These are phyloP conservation scores for Syncephalastrum contaminatum DNA, from an alignment of 371 early-diverging fungal genomes.

Conservation along the genomic window DNA sequence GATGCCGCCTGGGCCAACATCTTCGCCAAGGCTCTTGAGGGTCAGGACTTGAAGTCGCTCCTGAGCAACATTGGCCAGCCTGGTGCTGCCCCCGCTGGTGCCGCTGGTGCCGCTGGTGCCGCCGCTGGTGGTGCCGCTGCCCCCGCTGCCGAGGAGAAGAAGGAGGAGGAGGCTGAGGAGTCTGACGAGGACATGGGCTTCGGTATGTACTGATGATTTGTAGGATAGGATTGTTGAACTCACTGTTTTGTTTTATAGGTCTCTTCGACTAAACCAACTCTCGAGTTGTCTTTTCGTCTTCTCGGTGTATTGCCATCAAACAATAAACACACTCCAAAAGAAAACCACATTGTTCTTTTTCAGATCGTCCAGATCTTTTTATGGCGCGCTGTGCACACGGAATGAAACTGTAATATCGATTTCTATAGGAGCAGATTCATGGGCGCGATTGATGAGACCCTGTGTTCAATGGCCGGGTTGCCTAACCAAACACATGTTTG, in stretches of 20 bases:
- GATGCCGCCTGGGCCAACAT: slow-evolving; percentile 95
- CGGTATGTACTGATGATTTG: slow-evolving; percentile 42
- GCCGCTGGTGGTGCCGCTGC: slow-evolving; percentile 55
- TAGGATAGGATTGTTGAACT: background rate
- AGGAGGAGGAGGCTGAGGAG: slow-evolving; percentile 84
- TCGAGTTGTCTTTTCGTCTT: too few relatives aligned
- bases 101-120: slow-evolving; percentile 58
- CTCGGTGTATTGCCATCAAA: too few relatives aligned
- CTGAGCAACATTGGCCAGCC: slow-evolving; percentile 87
- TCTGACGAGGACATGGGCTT: slow-evolving; percentile 86
- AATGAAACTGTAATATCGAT: too few relatives aligned
- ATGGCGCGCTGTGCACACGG: too few relatives aligned
- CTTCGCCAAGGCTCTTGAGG: slow-evolving; percentile 97
- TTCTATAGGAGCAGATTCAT: too few relatives aligned
- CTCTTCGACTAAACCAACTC: slow-evolving; percentile 75
- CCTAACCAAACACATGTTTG: too few relatives aligned
- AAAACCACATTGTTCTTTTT: too few relatives aligned
- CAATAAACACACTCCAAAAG: too few relatives aligned
- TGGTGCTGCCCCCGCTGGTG: slow-evolving; percentile 43
- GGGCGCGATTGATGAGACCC: too few relatives aligned
- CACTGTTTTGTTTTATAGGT: slow-evolving; percentile 39
- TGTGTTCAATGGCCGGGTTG: too few relatives aligned
- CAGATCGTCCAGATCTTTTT: too few relatives aligned
- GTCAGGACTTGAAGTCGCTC: slow-evolving; percentile 89
- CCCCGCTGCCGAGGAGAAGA: slow-evolving; percentile 58